phyloP scores from a whole-genome alignment of 2,329 filamentous ascomycete genomes.

The Chaetomium strumarium region DNA sequence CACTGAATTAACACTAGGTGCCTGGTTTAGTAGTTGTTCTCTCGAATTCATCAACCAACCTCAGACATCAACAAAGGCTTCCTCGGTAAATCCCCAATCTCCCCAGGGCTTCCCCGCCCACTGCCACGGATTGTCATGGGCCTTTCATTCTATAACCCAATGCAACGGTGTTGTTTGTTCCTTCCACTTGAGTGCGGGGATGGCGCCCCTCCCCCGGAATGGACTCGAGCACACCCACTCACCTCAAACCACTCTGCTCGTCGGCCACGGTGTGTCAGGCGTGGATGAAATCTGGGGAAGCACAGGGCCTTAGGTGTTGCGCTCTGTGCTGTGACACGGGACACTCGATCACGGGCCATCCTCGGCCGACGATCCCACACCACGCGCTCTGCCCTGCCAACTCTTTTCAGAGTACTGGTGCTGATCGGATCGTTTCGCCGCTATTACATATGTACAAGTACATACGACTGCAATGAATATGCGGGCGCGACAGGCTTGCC shows the following conservation, averaged over 20 bases:
- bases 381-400: background rate
- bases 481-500: slow-evolving; percentile 19
- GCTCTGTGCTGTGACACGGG: background rate
- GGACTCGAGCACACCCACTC: slow-evolving; percentile 13
- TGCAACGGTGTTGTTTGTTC: slow-evolving; percentile 9
- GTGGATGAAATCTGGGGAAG: slow-evolving; percentile 7
- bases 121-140: too few species aligned
- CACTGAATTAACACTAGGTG: background rate
- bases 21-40: too few species aligned
- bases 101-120: slow-evolving; percentile 8
- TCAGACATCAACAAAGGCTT: background rate
- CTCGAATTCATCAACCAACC: background rate
- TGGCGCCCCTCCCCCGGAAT: slow-evolving; percentile 17
- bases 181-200: slow-evolving; percentile 11
- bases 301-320: background rate
- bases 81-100: background rate
- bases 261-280: slow-evolving; percentile 8
- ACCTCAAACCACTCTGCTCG: slow-evolving; percentile 13
- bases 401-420: background rate
- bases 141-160: background rate
- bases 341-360: slow-evolving; percentile 2
- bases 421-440: background rate
- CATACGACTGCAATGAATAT: slow-evolving; percentile 18
- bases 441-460: too few species aligned
- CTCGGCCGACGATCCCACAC: slow-evolving; percentile 1